Conservation (phyloP, 2,329 filamentous ascomycete genomes). For the Trichoderma guizhouense region DNA sequence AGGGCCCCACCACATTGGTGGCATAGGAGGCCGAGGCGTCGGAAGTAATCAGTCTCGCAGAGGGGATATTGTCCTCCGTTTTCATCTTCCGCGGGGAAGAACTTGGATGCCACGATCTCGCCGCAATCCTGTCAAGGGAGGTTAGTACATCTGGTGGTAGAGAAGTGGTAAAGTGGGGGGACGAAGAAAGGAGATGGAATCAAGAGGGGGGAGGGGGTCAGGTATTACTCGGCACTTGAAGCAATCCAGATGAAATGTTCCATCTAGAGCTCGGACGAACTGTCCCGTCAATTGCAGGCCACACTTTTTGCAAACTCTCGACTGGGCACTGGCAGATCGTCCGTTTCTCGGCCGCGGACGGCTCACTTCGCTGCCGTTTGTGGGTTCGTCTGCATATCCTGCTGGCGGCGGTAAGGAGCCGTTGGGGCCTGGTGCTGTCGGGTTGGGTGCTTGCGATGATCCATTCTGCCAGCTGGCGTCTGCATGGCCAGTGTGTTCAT, state of each 20-base stretch:
- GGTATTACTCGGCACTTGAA: conserved; percentile 85
- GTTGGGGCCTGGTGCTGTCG: conserved; percentile 35
- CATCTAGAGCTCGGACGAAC: conserved; percentile 89
- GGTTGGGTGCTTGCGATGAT: conserved; percentile 35
- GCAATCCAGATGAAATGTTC: conserved; percentile 95
- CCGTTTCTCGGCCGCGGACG: conserved; percentile 53
- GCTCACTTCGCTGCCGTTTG: conserved; percentile 56
- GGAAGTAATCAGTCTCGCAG: conserved; percentile 97
- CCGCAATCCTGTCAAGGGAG: conserved; percentile 72
- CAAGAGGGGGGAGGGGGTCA: background rate
- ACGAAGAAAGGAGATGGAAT: background rate
- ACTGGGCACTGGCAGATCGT: conserved; percentile 56
- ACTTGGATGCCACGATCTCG: conserved; percentile 96
- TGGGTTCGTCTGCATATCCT: conserved; percentile 42
- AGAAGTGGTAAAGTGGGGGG: conserved; percentile 11
- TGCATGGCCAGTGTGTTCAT: conserved; percentile 30
- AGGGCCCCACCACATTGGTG: conserved; percentile 89
- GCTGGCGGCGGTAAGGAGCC: conserved; percentile 30
- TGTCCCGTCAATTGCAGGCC: conserved; percentile 84
- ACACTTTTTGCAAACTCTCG: conserved; percentile 80
- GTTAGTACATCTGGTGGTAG: conserved; percentile 18
- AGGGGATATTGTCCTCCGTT: conserved; percentile 87
- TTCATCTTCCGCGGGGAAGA: conserved; percentile 94
- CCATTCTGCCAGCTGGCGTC: conserved; percentile 39
- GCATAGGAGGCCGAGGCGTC: conserved; percentile 84